Evolutionary conservation across 2,329 filamentous ascomycete species (phyloP), one percentile per base, ranked within the genome.

Genomic region (Plenodomus tracheiphilus): DNA sequence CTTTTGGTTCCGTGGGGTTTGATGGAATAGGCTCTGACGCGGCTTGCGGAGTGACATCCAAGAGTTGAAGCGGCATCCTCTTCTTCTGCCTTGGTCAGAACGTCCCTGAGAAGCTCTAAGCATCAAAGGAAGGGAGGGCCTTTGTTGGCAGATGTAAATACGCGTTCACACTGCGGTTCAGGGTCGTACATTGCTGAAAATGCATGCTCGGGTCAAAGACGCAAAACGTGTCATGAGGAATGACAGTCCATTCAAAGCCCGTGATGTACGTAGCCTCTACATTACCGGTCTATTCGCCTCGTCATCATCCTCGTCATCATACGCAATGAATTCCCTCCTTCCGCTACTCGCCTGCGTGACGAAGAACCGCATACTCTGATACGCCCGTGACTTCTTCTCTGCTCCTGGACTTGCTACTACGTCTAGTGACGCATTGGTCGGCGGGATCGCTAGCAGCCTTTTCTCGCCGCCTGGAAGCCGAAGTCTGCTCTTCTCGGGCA

Each of bases 231-330:
- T 28, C n/a, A 39, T 28, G 6, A 35, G 37, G 19, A 44, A 48
- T 19, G 25, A 36, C 6, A 32, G 50, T 44, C 44, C 20, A 42
- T 48, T 30, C 39, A 39, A 17, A 38, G 41, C 49, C 34, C 32
- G 21, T 34, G 40, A n/a, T n/a, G n/a, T n/a, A n/a, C n/a, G n/a
- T n/a, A n/a, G n/a, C n/a, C n/a, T 53, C 50, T 49, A 70, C 65
- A 70, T 67, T 20, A 70, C 66, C 3, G 67, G 66, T 34, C 66
- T 55, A 39, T 65, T 62, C 42, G 59, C 51, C 55, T 70, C 67
- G 43, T 69, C 67, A 39, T 70, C 67, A 8, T 65, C 61, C 11
- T 69, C 65, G 19, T 64, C 64, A 5, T 66, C 61, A 43, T 66
- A 66, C 6, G 58, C 56, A 32, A 59, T 57, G 34, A 62, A 68